phyloP scores from a whole-genome alignment of 148 eudicot genomes.

The Amaranthus hypochondriacus region DNA sequence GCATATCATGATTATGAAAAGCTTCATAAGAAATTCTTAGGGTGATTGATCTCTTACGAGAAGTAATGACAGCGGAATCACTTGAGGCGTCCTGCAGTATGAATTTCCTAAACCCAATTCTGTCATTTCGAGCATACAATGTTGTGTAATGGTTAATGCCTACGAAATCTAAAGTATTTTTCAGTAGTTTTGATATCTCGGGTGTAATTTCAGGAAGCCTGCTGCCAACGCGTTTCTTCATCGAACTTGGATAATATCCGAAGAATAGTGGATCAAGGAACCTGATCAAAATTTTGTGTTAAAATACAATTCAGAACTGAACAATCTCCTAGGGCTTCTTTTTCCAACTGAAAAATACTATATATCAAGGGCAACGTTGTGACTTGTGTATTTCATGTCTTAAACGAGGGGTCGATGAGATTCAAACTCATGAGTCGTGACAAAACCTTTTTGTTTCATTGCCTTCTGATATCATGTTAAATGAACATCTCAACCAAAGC shows the following conservation, averaged over 20 bases:
- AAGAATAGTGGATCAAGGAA: slow-evolving; percentile 85
- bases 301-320: not conserved
- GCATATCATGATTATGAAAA: not conserved
- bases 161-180: slow-evolving; percentile 65
- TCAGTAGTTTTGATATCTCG: slow-evolving; percentile 37
- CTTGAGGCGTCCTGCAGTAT: slow-evolving; percentile 66
- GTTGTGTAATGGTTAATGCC: slow-evolving; percentile 94
- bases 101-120: slow-evolving; percentile 55
- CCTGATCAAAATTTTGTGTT: slow-evolving; percentile 46
- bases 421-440: no score
- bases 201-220: slow-evolving; percentile 69
- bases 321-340: not conserved
- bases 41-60: slow-evolving; percentile 45
- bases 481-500: no score
- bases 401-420: no score
- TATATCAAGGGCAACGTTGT: no score
- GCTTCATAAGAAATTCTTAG: not conserved
- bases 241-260: slow-evolving; percentile 79
- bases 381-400: no score
- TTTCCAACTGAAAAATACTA: not conserved
- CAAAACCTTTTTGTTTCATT: no score
- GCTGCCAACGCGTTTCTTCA: slow-evolving; percentile 60
- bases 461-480: no score
- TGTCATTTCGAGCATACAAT: slow-evolving; percentile 79
- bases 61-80: slow-evolving; percentile 64